Percentiles rank a stretch among this genome's conserved stretches.
These are phyloP conservation scores for Lumnitzera littorea DNA, from an alignment of 345 rosid species.

Conservation along the genomic window DNA sequence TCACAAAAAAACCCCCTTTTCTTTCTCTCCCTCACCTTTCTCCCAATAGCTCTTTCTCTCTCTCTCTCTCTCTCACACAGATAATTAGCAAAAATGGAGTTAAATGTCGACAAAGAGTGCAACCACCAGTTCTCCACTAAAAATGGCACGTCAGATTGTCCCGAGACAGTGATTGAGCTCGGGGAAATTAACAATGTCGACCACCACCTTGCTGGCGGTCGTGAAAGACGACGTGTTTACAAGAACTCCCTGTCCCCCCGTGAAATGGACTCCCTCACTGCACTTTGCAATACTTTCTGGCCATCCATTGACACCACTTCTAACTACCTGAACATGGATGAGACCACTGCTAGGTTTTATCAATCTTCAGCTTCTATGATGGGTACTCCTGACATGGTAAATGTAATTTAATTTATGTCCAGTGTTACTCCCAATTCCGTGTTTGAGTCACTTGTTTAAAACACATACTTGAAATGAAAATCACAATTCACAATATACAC, in stretches of 20 bases:
- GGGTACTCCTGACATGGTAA: conserved; percentile 64
- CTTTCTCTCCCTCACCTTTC: too few relatives aligned
- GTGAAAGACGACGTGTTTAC: conserved; percentile 16
- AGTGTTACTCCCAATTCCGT: too few relatives aligned
- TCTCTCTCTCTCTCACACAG: too few relatives aligned
- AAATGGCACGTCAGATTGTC: neutral
- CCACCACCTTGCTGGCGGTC: conserved; percentile 2
- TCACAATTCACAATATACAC: too few relatives aligned
- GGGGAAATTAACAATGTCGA: neutral
- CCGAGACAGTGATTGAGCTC: conserved; percentile 10
- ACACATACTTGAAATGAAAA: too few relatives aligned
- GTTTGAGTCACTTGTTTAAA: too few relatives aligned
- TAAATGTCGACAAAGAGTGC: too few relatives aligned
- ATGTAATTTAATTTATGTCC: neutral
- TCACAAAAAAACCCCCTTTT: too few relatives aligned
- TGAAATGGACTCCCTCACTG: conserved; percentile 62
- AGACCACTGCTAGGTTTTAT: conserved; percentile 26
- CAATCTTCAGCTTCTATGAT: conserved; percentile 61
- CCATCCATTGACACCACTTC: conserved; percentile 31
- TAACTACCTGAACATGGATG: neutral
- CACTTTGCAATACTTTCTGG: conserved; percentile 63
- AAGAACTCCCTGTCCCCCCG: conserved; percentile 39
- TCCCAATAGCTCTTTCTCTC: too few relatives aligned
- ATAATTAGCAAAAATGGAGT: too few relatives aligned
- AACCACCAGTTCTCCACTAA: too few relatives aligned